These are phyloP conservation scores for Phytophthora macrochlamydospora DNA, from an alignment of 352 stramenopile species.

Conservation along the genomic window DNA sequence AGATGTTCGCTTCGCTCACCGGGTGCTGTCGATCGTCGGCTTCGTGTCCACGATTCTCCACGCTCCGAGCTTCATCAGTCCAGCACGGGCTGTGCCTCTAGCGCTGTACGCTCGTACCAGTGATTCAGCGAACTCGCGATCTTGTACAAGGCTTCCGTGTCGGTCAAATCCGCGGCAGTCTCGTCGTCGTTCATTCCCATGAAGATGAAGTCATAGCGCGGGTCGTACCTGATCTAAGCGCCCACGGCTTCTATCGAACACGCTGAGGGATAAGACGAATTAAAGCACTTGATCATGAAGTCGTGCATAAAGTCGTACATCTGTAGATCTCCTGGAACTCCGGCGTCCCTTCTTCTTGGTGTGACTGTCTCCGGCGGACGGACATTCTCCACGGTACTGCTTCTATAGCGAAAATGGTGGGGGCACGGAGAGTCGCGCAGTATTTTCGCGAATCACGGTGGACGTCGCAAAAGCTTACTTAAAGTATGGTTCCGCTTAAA, in stretches of 20 bases:
- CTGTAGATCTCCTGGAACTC: too few species aligned
- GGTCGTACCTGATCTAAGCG: too few species aligned
- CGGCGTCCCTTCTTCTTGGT: too few species aligned
- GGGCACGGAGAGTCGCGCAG: background rate
- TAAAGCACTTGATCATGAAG: too few species aligned
- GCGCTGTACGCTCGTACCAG: constrained; percentile 53
- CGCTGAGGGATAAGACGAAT: too few species aligned
- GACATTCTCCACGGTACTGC: background rate
- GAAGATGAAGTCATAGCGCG: too few species aligned
- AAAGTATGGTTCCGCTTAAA: background rate
- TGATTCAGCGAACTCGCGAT: constrained; percentile 55
- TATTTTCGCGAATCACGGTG: background rate
- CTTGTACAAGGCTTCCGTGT: too few species aligned
- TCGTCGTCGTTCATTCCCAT: too few species aligned
- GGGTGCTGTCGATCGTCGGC: constrained; percentile 69
- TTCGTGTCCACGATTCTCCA: constrained; percentile 84
- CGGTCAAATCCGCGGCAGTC: too few species aligned
- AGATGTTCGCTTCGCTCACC: constrained; percentile 80
- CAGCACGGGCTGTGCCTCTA: constrained; percentile 63
- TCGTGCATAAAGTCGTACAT: too few species aligned
- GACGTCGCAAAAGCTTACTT: background rate
- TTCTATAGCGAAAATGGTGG: background rate
- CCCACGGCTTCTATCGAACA: too few species aligned
- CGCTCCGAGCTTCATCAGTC: constrained; percentile 52
- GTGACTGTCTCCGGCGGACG: too few species aligned